Base-by-base conservation (phyloP, 2,329 filamentous ascomycete species). In the Colletotrichum spinosum region DNA sequence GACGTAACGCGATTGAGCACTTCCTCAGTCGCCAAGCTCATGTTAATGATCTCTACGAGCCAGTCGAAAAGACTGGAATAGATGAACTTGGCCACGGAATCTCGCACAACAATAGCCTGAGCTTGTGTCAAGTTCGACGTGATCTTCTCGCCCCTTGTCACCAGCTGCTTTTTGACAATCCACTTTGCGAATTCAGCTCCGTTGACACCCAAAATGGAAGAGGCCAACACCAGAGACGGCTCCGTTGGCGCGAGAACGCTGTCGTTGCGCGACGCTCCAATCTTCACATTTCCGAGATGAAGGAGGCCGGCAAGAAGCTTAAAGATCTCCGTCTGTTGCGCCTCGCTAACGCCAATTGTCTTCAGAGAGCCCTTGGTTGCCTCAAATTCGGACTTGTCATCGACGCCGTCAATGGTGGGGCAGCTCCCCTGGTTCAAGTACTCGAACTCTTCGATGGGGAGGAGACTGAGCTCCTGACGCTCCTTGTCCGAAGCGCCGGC, bases 51-150 rank as follows among this genome's bases (percentile, higher is more conserved):
- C 72, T 98, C 94, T n/a, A 99, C 96, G 33, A 99, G 86, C 96
- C 96, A 99, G 83, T 99, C 96, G 77, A 99, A 99, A 65, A 99
- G 81, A 75, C 94, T 97, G 0, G 96, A 98, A 81, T 99, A 99
- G 70, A 99, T 96, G 80, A 95, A 99, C 78, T 99, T 99, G 74
- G 96, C 94, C 55, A 99, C 96, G 1, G 96, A 99, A 75, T 99
- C 96, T 76, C 95, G 90, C 12, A 99, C 96, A 62, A 99, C 95
- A 42, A 92, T 87, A 37, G 96, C 96, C 79, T 98, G 95, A 67
- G 97, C 93, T 72, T 97, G 93, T 33, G 92, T 97, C 68, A 99
- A 81, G 76, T 97, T 97, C 35, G 96, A 98, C 37, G 93, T 93
- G 72, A 99, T 99, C 83, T 97, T 98, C 78, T 99, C 96, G 52